Evolutionary conservation across 1,284 basidiomycete species (phyloP).

Genomic region (Athelia psychrophila): DNA sequence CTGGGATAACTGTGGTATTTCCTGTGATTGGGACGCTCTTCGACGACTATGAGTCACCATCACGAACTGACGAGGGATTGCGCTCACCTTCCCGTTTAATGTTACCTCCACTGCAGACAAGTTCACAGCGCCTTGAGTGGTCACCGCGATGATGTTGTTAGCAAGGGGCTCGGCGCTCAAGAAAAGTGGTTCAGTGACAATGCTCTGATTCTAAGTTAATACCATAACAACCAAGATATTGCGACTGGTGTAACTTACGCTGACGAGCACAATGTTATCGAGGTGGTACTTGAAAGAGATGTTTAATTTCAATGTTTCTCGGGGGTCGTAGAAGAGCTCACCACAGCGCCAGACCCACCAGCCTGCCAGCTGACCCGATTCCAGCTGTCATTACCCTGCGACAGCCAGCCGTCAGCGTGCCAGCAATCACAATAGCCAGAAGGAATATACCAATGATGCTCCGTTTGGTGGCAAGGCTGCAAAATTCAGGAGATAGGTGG

Average conservation of each 20-base stretch:
- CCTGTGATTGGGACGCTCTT: constrained; percentile 32
- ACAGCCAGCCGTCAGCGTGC: not conserved
- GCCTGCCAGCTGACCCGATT: constrained; percentile 47
- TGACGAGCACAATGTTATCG: constrained; percentile 43
- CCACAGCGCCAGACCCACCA: constrained; percentile 38
- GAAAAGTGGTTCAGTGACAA: constrained; percentile 41
- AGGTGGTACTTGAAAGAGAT: constrained; percentile 35
- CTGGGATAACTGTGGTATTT: constrained; percentile 33
- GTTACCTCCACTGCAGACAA: constrained; percentile 32
- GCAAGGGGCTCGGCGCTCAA: constrained; percentile 47
- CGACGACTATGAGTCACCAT: not conserved
- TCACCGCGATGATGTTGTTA: constrained; percentile 43
- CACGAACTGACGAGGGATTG: too few species aligned
- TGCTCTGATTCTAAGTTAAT: constrained; percentile 22
- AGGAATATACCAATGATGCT: constrained; percentile 26
- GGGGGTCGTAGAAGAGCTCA: constrained; percentile 16
- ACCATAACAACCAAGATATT: not conserved
- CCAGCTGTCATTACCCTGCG: constrained; percentile 38
- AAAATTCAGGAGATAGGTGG: constrained; percentile 42
- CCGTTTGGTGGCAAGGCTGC: constrained; percentile 39
- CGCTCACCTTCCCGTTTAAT: constrained; percentile 38
- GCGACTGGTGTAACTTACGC: constrained; percentile 22
- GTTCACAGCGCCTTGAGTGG: constrained; percentile 42
- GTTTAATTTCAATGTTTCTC: not conserved
- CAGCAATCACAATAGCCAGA: not conserved